Percentiles rank a stretch among this genome's conserved stretches.
Evolutionary conservation across 2,329 filamentous ascomycete genomes (phyloP).

Genomic region (Cercospora sojina): DNA sequence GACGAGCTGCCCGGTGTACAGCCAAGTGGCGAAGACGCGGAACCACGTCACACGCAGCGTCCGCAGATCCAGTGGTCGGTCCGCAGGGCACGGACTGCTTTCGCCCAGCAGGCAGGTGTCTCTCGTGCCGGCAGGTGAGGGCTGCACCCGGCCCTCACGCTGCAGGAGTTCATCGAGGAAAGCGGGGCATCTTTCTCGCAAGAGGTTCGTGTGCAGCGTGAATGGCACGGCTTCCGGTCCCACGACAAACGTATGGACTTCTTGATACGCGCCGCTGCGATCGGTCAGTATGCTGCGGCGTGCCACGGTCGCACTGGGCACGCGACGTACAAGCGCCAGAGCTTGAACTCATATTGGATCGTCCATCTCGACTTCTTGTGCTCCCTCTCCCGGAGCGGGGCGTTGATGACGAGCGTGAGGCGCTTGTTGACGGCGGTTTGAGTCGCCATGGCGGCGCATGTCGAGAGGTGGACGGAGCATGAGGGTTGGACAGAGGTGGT

Average conservation of each 20-base stretch:
- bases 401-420: conserved; percentile 10
- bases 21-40: conserved; percentile 7
- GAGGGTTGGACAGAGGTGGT: neutral
- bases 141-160: neutral
- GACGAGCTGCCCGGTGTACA: conserved; percentile 7
- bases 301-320: neutral
- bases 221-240: conserved; percentile 9
- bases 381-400: neutral
- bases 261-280: conserved; percentile 9
- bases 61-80: neutral
- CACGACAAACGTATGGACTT: conserved; percentile 4
- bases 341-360: conserved; percentile 10
- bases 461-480: neutral
- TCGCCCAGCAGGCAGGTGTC: conserved; percentile 10
- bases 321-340: conserved; percentile 7
- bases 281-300: neutral
- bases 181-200: conserved; percentile 6
- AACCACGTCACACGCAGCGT: neutral
- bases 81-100: conserved; percentile 3
- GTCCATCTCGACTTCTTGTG: conserved; percentile 5
- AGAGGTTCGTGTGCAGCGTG: conserved; percentile 4
- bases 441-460: neutral
- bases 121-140: neutral
- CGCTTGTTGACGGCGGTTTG: conserved; percentile 12
- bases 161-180: conserved; percentile 4